phyloP scores from a whole-genome alignment of 164 flowering plant genomes.

The Piper betle region DNA sequence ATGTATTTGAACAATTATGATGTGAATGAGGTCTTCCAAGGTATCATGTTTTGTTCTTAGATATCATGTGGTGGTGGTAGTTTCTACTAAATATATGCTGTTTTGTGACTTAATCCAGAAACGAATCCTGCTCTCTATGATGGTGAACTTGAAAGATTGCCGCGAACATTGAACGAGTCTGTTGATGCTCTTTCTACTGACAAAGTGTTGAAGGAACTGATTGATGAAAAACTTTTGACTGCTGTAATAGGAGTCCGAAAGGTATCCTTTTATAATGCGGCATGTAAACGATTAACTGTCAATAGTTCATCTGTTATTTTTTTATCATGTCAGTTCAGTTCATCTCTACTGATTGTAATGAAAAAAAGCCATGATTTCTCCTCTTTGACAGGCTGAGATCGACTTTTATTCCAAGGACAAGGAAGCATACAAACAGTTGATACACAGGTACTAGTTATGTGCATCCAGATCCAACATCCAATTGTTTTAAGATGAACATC shows the following conservation, averaged over 20 bases:
- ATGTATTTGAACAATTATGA: no score
- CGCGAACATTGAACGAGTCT: conserved; percentile 63
- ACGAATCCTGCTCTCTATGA: conserved; percentile 39
- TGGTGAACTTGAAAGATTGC: conserved; percentile 42
- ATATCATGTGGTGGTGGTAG: neutral
- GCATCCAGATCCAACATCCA: neutral
- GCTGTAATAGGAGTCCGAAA: conserved; percentile 73
- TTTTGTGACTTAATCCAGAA: conserved; percentile 25
- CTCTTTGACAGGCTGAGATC: conserved; percentile 67
- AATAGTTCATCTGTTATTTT: neutral
- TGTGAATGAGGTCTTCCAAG: no score
- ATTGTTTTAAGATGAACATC: neutral
- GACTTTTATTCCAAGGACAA: conserved; percentile 44
- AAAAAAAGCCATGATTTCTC: neutral
- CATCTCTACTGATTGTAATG: neutral
- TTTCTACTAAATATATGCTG: neutral
- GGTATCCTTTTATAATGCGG: conserved; percentile 27
- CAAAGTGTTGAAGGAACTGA: conserved; percentile 33
- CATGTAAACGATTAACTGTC: neutral
- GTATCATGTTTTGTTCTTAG: neutral
- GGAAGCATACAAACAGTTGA: conserved; percentile 75
- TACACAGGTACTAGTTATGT: conserved; percentile 40
- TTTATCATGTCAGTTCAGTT: neutral
- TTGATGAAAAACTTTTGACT: conserved; percentile 61
- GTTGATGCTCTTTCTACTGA: conserved; percentile 63